A percentile compares a stretch with the other conserved stretches of the same genome.
phyloP scores from a whole-genome alignment of 1,284 basidiomycete species.

The Paramarasmius palmivorus region DNA sequence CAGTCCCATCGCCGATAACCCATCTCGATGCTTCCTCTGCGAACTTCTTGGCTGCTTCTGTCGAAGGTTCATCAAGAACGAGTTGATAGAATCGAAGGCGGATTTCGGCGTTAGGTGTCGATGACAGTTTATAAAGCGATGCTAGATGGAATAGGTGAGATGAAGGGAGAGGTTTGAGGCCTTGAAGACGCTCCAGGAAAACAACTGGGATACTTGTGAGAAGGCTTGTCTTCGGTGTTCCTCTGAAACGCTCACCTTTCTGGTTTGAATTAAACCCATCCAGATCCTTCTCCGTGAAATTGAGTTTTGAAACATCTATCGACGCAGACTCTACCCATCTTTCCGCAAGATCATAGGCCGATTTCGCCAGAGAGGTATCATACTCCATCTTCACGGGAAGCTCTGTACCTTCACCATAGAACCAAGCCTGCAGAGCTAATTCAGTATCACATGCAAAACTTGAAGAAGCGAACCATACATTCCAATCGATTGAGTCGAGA shows the following conservation, averaged over 20 bases:
- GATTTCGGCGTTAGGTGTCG: conserved; percentile 69
- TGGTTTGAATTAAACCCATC: conserved; percentile 66
- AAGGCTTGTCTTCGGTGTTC: neutral
- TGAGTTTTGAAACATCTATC: conserved; percentile 42
- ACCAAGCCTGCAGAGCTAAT: conserved; percentile 63
- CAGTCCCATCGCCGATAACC: conserved; percentile 67
- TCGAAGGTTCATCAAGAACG: conserved; percentile 51
- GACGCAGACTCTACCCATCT: conserved; percentile 76
- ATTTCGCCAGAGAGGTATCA: conserved; percentile 77
- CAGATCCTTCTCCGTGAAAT: conserved; percentile 59
- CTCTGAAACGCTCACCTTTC: conserved; percentile 42
- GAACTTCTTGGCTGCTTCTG: conserved; percentile 48
- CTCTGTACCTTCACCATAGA: conserved; percentile 79
- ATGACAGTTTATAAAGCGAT: conserved; percentile 50
- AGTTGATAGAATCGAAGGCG: conserved; percentile 72
- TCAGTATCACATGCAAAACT: conserved; percentile 1
- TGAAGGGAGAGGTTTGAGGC: conserved; percentile 54
- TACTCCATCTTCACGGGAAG: conserved; percentile 85
- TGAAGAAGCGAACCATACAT: conserved; percentile 46
- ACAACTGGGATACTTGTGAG: conserved; percentile 48
- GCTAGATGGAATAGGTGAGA: conserved; percentile 58
- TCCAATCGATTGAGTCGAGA: conserved; percentile 78
- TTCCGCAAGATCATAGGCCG: conserved; percentile 71
- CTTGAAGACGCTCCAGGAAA: conserved; percentile 72
- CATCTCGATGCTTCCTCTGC: conserved; percentile 59